Conservation (phyloP, 169 alveolate genomes). For the Plasmodium blacklocki region DNA sequence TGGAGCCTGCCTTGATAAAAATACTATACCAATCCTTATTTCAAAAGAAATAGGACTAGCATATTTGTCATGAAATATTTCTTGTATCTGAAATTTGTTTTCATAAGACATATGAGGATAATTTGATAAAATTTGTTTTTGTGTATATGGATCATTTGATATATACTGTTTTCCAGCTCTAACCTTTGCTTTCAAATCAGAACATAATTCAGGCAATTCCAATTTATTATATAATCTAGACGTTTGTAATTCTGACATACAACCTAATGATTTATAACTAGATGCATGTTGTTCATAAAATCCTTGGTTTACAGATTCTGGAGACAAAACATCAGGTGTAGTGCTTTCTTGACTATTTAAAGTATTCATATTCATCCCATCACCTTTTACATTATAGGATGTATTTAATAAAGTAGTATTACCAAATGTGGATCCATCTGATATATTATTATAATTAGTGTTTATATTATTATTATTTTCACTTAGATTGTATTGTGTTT, state of each 20-base stretch:
- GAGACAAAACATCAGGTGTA: neutral
- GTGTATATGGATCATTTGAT: constrained; percentile 90
- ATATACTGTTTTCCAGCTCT: constrained; percentile 83
- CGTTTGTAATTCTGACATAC: constrained; percentile 77
- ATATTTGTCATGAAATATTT: constrained; percentile 79
- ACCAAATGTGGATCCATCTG: too few species aligned
- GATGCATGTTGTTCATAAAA: constrained; percentile 27
- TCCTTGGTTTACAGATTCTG: constrained; percentile 1
- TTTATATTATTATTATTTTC: neutral
- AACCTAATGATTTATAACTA: constrained; percentile 54
- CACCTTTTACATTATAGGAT: neutral
- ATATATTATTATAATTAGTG: neutral
- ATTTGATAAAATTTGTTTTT: constrained; percentile 89
- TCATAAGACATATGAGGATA: constrained; percentile 88
- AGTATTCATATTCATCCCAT: neutral
- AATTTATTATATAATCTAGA: constrained; percentile 77
- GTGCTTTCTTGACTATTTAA: neutral
- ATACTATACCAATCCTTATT: constrained; percentile 93
- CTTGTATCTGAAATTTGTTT: constrained; percentile 80
- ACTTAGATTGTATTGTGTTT: neutral
- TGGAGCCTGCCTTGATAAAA: constrained; percentile 96
- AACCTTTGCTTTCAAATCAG: constrained; percentile 77
- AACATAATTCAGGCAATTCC: constrained; percentile 81
- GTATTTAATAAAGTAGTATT: neutral
- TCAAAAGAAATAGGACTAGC: constrained; percentile 63